Evolutionary conservation across 306 rosid genomes (phyloP).

Genomic region (Herpetospermum pedunculosum): DNA sequence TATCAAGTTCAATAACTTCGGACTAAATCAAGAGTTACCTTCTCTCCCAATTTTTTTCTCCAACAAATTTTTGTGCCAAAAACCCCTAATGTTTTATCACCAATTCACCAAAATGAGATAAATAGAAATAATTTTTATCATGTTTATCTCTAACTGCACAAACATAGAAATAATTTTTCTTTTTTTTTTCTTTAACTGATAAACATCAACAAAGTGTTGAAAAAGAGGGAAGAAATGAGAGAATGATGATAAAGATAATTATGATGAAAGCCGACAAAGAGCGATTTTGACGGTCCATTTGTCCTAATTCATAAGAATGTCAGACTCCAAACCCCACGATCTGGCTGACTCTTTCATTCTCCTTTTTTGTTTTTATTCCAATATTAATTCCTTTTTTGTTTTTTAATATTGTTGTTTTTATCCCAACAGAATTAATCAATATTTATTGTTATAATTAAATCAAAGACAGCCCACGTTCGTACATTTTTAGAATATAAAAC

Average conservation of each 20-base stretch:
- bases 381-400: neutral
- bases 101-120: too few relatives aligned
- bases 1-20: too few relatives aligned
- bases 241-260: neutral
- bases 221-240: neutral
- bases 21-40: too few relatives aligned
- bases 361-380: neutral
- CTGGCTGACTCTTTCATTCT: neutral
- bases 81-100: too few relatives aligned
- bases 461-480: constrained; percentile 4
- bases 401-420: neutral
- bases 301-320: neutral
- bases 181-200: too few relatives aligned
- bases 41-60: too few relatives aligned
- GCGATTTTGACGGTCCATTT: neutral
- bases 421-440: neutral
- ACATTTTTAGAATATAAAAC: neutral
- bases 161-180: too few relatives aligned
- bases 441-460: neutral
- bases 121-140: too few relatives aligned
- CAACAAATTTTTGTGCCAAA: too few relatives aligned
- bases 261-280: neutral
- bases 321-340: neutral
- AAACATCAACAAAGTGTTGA: neutral
- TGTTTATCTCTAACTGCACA: too few relatives aligned